Base-by-base conservation (phyloP, 2,329 filamentous ascomycete genomes). In the Aurifilum marmelostoma region DNA sequence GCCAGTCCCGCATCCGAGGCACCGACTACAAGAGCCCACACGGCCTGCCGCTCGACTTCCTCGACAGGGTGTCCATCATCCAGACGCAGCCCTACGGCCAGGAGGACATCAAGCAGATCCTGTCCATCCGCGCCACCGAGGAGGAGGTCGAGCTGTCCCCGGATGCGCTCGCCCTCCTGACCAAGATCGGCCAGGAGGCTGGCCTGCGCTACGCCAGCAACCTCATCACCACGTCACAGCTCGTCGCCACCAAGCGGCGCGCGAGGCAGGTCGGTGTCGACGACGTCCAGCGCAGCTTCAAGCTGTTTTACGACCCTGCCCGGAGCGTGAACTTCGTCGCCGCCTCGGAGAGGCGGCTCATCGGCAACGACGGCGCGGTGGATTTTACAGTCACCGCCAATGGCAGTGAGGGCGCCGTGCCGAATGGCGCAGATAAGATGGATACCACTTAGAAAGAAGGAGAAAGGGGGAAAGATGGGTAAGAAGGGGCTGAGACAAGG, bases 191-290 rank as follows among this genome's bases (percentile, higher is more conserved):
- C 39, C 88, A 94, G 76, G 96, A 99, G 80, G 91, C 94, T 1
- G 95, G 95, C 32, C 85, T 99, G 64, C 88, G 96, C 74, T 99
- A 99, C 78, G 95, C 94, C n/a, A 97, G 93, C 83, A 97, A 99
- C 79, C 89, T 99, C 67, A 97, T 99, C 80, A 97, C 92, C 29
- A 97, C 96, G 1, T 96, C 93, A 6, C 92, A 97, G 79, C 87
- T 99, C 59, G 87, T 98, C 63, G 89, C 89, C 71, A 89, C 92
- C 75, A 98, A 97, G 86, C 89, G 94, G 73, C 91, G 90, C 76
- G 91, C 91, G 21, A 93, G 92, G 80, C 91, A 95, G 76, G 92
- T 99, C 62, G 88, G 87, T 68, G 87, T 97, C 69, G 89, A 93
- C 67, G 96, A 99, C 77, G 94, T 99, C 16, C 92, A 97, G 83